Evolutionary conservation across 1,284 basidiomycete species (phyloP).

Genomic region (Somion occarium): DNA sequence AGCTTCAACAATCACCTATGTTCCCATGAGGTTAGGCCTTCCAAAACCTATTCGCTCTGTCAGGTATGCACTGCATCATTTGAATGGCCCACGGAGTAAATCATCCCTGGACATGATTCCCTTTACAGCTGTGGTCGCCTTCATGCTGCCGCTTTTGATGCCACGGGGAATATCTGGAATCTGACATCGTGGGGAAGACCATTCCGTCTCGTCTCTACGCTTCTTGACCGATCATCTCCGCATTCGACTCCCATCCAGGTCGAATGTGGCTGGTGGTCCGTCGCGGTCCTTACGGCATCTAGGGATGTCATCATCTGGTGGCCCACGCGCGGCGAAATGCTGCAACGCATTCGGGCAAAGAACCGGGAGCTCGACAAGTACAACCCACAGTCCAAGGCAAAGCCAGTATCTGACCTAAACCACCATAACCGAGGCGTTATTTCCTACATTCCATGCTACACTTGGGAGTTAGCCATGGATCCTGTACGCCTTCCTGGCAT

Average conservation of each 20-base stretch:
- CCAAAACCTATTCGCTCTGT: constrained; percentile 54
- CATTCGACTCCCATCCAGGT: constrained; percentile 60
- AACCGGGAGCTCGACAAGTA: constrained; percentile 42
- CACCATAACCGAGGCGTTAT: neutral
- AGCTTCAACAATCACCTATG: constrained; percentile 41
- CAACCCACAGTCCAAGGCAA: constrained; percentile 24
- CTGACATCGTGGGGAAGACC: constrained; percentile 73
- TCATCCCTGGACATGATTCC: constrained; percentile 5
- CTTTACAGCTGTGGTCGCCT: constrained; percentile 63
- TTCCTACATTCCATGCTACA: constrained; percentile 35
- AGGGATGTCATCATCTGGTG: constrained; percentile 77
- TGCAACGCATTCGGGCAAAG: constrained; percentile 31
- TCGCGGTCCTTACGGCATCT: constrained; percentile 60
- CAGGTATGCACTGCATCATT: constrained; percentile 42
- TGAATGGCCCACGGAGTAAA: constrained; percentile 2
- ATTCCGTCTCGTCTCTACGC: constrained; percentile 50
- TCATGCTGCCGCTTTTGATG: constrained; percentile 65
- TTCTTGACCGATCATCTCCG: constrained; percentile 38
- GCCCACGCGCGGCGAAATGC: constrained; percentile 50
- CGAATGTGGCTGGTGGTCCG: constrained; percentile 80
- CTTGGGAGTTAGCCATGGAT: constrained; percentile 51
- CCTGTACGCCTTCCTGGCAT: constrained; percentile 44
- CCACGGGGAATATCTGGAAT: constrained; percentile 55
- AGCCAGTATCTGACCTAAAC: neutral
- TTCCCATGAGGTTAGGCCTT: constrained; percentile 53